phyloP scores from a whole-genome alignment of 441 rosid species.

The Daphne laureola region DNA sequence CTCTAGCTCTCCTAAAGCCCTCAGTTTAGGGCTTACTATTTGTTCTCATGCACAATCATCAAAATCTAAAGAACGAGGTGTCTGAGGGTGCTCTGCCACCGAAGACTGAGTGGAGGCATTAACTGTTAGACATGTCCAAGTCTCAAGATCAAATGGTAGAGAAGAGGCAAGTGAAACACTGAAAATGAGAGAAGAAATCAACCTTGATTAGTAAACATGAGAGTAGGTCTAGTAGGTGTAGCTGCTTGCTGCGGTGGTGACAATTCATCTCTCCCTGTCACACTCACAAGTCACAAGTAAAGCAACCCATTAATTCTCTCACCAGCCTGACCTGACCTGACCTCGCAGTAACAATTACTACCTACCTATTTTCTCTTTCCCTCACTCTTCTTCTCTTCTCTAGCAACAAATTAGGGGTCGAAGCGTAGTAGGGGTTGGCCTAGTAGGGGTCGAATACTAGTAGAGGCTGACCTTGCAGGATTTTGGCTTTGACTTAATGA shows the following conservation, averaged over 20 bases:
- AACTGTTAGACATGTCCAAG: not conserved
- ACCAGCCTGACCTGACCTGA: too few relatives aligned
- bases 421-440: too few relatives aligned
- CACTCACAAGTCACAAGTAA: too few relatives aligned
- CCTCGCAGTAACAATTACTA: too few relatives aligned
- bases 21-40: slow-evolving; percentile 25
- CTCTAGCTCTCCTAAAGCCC: slow-evolving; percentile 59
- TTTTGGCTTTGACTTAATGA: too few relatives aligned
- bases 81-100: not conserved
- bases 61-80: not conserved
- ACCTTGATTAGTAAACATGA: slow-evolving; percentile 8
- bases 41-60: not conserved
- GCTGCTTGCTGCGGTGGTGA: not conserved
- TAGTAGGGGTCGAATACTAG: too few relatives aligned
- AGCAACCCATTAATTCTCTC: too few relatives aligned
- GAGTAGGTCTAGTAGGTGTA: slow-evolving; percentile 7
- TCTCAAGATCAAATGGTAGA: not conserved
- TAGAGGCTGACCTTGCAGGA: too few relatives aligned
- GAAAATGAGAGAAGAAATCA: not conserved
- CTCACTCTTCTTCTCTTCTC: too few relatives aligned
- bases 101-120: not conserved
- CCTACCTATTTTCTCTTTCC: too few relatives aligned
- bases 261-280: too few relatives aligned
- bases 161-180: not conserved
- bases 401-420: too few relatives aligned